Evolutionary conservation across 2,329 filamentous ascomycete genomes (phyloP).

Genomic region (Epichloe elymi): DNA sequence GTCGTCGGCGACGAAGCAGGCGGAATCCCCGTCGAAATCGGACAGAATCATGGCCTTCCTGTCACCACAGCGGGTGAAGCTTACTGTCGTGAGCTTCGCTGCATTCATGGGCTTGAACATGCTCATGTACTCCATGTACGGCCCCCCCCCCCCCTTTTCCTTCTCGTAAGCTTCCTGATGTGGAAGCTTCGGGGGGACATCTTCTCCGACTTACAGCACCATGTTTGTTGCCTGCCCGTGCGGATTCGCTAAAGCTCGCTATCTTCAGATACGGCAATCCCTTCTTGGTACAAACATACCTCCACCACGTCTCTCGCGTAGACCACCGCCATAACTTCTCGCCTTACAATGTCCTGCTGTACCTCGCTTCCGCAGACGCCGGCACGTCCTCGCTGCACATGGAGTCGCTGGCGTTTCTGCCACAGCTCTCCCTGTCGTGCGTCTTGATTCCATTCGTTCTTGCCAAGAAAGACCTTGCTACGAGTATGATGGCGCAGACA

Average conservation of each 20-base stretch:
- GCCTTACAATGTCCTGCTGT: constrained; percentile 84
- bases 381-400: constrained; percentile 32
- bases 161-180: background rate
- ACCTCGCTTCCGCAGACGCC: constrained; percentile 60
- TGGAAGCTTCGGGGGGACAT: background rate
- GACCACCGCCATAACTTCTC: constrained; percentile 99
- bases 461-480: constrained; percentile 68
- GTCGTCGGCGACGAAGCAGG: background rate
- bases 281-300: constrained; percentile 80
- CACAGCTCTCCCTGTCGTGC: constrained; percentile 71
- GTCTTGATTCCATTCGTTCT: constrained; percentile 62
- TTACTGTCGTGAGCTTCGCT: constrained; percentile 51
- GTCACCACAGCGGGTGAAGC: constrained; percentile 39
- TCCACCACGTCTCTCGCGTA: constrained; percentile 84
- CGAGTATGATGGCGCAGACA: constrained; percentile 84
- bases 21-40: constrained; percentile 8
- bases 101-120: constrained; percentile 65
- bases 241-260: constrained; percentile 4
- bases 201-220: background rate
- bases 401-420: constrained; percentile 77
- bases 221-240: background rate
- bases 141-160: background rate
- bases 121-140: constrained; percentile 61
- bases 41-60: constrained; percentile 28
- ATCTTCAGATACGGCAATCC: constrained; percentile 54